Percentiles rank a stretch among this genome's conserved stretches.
phyloP scores from a whole-genome alignment of 768 basidiomycete genomes.

The Leccinellum luteum region DNA sequence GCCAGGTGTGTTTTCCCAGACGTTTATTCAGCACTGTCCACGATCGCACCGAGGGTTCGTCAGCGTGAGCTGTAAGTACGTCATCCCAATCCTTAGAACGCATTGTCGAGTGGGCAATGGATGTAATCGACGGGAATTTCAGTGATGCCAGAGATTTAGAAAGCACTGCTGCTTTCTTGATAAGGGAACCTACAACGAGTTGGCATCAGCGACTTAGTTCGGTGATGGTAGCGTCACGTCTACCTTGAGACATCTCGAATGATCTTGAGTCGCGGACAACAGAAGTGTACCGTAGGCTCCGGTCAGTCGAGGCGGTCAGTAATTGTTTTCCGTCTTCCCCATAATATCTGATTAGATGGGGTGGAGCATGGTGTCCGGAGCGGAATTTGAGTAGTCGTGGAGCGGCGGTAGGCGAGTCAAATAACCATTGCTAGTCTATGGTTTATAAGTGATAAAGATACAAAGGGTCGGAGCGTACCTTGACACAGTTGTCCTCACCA shows the following conservation, averaged over 20 bases:
- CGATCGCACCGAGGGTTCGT: slow-evolving; percentile 78
- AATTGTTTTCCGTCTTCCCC: slow-evolving; percentile 97
- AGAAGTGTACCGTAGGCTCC: slow-evolving; percentile 84
- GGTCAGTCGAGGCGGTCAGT: slow-evolving; percentile 84
- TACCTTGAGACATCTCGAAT: slow-evolving; percentile 93
- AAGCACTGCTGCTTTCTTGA: slow-evolving; percentile 74
- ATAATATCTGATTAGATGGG: slow-evolving; percentile 90
- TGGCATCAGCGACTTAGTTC: slow-evolving; percentile 1
- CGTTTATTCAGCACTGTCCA: slow-evolving; percentile 87
- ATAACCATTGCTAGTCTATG: slow-evolving; percentile 86
- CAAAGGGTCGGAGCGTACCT: slow-evolving; percentile 47
- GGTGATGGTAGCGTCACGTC: slow-evolving; percentile 1
- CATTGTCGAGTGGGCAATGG: slow-evolving; percentile 74
- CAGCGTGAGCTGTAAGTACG: slow-evolving; percentile 84
- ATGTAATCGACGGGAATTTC: slow-evolving; percentile 79
- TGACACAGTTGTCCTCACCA: slow-evolving; percentile 93
- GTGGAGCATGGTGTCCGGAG: slow-evolving; percentile 88
- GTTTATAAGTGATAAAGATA: slow-evolving; percentile 5
- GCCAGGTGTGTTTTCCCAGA: slow-evolving; percentile 72
- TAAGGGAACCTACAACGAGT: slow-evolving; percentile 62
- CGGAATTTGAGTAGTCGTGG: slow-evolving; percentile 90
- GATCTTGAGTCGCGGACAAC: slow-evolving; percentile 94
- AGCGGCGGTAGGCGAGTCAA: slow-evolving; percentile 84
- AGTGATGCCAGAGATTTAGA: slow-evolving; percentile 78
- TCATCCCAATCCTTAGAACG: slow-evolving; percentile 98